Evolutionary conservation across 108 stramenopile genomes (phyloP).

Genomic region (Pinguiococcus pyrenoidosus): DNA sequence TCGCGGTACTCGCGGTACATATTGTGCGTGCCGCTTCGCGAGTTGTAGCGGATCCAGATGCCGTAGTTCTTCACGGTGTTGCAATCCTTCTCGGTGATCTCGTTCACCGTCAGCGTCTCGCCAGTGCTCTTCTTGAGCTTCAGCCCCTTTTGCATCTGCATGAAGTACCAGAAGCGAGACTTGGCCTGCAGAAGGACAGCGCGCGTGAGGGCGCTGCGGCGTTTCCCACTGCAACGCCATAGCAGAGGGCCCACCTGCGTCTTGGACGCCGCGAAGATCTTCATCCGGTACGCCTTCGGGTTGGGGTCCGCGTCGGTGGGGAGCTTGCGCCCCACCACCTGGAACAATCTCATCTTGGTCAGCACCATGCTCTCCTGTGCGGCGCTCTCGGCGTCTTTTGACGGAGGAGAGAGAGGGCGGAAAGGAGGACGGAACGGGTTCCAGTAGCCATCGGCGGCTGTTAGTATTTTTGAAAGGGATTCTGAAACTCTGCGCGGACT

Average conservation of each 20-base stretch:
- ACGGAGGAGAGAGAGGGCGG: too few relatives aligned
- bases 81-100: slow-evolving; percentile 88
- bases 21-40: slow-evolving; percentile 98
- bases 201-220: background rate
- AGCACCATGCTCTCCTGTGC: too few relatives aligned
- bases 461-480: too few relatives aligned
- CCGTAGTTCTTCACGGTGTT: slow-evolving; percentile 97
- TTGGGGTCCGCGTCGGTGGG: slow-evolving; percentile 88
- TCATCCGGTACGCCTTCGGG: slow-evolving; percentile 98
- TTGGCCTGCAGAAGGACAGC: slow-evolving; percentile 52
- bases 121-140: slow-evolving; percentile 99
- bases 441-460: too few relatives aligned
- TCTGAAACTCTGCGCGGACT: too few relatives aligned
- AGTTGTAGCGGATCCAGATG: slow-evolving; percentile 97
- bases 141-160: slow-evolving; percentile 99
- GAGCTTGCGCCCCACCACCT: slow-evolving; percentile 97
- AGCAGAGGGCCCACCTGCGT: too few relatives aligned
- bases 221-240: too few relatives aligned
- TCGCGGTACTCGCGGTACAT: slow-evolving; percentile 99
- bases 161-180: slow-evolving; percentile 99
- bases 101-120: slow-evolving; percentile 92
- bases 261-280: slow-evolving; percentile 96
- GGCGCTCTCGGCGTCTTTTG: too few relatives aligned
- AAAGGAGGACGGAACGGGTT: too few relatives aligned
- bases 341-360: too few relatives aligned